Base-by-base conservation (phyloP, 306 rosid species). In the Ziziphus jujuba region DNA sequence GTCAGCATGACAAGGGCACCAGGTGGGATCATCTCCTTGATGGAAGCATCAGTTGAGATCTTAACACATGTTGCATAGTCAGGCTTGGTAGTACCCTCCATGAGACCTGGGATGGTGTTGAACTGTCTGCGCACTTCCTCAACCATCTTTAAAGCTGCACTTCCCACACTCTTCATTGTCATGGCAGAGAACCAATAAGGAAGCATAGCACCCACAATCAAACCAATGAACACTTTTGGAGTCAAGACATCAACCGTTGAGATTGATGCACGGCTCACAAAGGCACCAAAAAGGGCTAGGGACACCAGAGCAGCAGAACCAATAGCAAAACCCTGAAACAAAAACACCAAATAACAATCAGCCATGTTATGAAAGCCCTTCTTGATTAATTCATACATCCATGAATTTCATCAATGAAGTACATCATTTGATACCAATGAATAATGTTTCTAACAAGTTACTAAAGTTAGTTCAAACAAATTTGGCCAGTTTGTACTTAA, bases 121-220 rank as follows among this genome's bases (percentile, higher is more conserved):
- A 95, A 95, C 71, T 95, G 97, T 67, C 97, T 79, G 58, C 96
- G 90, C 1, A 95, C 99, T 80, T 95, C 99, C 84, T 95, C 97
- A 72, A 95, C 99, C 99, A 95, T 95, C 87, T 88, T 87, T 1
- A 95, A 78, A 24, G 99, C 99, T 38, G 97, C 99, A 58, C 87
- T 95, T 76, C 99, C 99, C 60, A 95, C 97, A 69, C 97, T 95
- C 87, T 95, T 95, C 99, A 90, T 87, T 52, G 97, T 95, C 97
- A 90, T 95, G 72, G 99, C 95, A 56, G 97, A 95, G 81, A 95
- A 95, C 97, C 99, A 95, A 74, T 90, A 95, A 2, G 99, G 99
- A 72, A 95, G 96, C 99, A 95, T 95, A 0, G 97, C 91, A 43
- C 99, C 97, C 51, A 88, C 97, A 8, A 90, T 56, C 77, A 90